Conservation (phyloP, 176 grass and related monocot species). For the Carex littledalei region DNA sequence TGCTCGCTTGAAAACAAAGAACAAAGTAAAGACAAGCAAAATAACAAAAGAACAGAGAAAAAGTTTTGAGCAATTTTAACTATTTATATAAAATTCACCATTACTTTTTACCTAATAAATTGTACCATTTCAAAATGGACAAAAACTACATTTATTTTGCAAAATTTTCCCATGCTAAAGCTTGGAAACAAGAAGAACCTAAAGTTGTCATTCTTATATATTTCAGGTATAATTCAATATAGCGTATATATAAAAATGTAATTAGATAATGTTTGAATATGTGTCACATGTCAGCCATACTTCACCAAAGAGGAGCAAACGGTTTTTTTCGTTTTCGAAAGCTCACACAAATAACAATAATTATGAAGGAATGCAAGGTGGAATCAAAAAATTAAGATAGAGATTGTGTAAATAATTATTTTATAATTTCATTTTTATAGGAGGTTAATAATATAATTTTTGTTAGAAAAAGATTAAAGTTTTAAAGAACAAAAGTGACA, state of each 20-base stretch:
- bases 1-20: background rate
- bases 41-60: background rate
- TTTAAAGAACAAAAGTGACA: no score
- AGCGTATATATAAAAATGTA: background rate
- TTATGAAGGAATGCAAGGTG: no score
- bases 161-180: background rate
- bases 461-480: no score
- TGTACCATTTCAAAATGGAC: background rate
- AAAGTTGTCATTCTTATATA: background rate
- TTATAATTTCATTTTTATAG: no score
- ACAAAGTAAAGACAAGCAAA: background rate
- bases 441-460: no score
- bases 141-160: background rate
- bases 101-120: background rate
- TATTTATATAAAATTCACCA: background rate
- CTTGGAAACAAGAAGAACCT: slow-evolving; percentile 13
- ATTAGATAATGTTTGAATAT: background rate
- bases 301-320: background rate
- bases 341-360: no score
- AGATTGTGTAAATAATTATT: no score
- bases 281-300: slow-evolving; percentile 8
- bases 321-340: no score
- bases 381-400: no score
- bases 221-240: background rate
- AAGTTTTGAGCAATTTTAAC: background rate